Evolutionary conservation across 257 asterid species (phyloP).

Genomic region (Handroanthus guayacan): DNA sequence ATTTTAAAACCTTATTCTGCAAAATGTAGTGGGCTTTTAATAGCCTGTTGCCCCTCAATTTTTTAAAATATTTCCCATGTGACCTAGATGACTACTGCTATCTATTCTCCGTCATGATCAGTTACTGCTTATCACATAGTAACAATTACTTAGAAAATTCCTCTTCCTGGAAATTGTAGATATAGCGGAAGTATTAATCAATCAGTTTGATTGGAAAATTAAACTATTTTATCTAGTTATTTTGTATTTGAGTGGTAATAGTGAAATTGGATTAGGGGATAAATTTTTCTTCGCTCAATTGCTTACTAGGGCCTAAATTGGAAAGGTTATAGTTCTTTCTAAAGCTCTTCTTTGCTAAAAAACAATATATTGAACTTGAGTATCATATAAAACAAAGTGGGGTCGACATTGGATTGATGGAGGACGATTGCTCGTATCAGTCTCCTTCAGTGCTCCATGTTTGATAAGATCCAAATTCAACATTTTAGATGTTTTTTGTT

Average conservation of each 20-base stretch:
- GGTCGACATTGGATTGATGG: no score
- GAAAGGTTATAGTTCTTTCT: no score
- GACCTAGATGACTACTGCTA: conserved; percentile 2
- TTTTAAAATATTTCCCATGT: conserved; percentile 38
- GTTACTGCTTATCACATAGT: neutral
- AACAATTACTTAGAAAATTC: neutral
- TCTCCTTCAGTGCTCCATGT: no score
- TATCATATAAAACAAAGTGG: no score
- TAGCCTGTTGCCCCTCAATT: conserved; percentile 25
- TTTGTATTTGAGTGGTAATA: no score
- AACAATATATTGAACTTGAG: no score
- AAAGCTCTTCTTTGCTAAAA: no score
- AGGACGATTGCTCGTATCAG: no score
- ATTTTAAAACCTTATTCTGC: conserved; percentile 31
- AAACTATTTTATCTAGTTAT: neutral
- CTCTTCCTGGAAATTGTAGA: neutral
- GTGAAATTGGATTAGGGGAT: no score
- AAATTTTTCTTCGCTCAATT: no score
- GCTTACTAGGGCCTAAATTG: no score
- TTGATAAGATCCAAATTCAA: neutral
- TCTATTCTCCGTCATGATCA: neutral
- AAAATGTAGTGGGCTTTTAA: conserved; percentile 44
- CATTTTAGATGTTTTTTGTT: neutral
- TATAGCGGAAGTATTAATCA: neutral
- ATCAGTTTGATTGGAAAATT: neutral